Percentiles rank a stretch among this genome's conserved stretches.
phyloP scores from a whole-genome alignment of 106 monocot species.

The Allium fistulosum region DNA sequence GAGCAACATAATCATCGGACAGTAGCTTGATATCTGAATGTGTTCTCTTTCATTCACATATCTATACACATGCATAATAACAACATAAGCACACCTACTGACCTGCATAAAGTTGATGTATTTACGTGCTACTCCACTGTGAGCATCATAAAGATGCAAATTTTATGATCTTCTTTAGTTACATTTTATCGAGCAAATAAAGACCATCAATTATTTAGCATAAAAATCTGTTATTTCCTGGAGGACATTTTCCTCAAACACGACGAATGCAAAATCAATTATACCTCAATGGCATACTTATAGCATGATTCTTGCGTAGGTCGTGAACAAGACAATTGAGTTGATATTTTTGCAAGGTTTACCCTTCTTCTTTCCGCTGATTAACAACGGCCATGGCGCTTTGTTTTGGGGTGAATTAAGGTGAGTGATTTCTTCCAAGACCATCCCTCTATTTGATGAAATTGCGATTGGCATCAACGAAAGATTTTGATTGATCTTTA shows the following conservation, averaged over 20 bases:
- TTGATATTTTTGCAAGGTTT: slow-evolving; percentile 57
- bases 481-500: too few relatives aligned
- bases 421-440: slow-evolving; percentile 54
- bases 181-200: background rate
- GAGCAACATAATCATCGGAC: slow-evolving; percentile 77
- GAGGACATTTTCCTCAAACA: slow-evolving; percentile 6
- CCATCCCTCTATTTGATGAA: too few relatives aligned
- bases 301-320: slow-evolving; percentile 56
- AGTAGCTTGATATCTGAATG: slow-evolving; percentile 54
- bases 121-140: background rate
- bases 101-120: background rate
- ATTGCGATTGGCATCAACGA: too few relatives aligned
- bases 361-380: slow-evolving; percentile 74
- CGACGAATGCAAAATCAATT: background rate
- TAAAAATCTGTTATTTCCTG: too few relatives aligned
- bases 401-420: slow-evolving; percentile 55
- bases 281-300: slow-evolving; percentile 47
- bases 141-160: too few relatives aligned
- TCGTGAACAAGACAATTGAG: slow-evolving; percentile 63
- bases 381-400: slow-evolving; percentile 60
- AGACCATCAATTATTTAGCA: too few relatives aligned
- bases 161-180: too few relatives aligned
- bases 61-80: slow-evolving; percentile 29
- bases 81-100: background rate
- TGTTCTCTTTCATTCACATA: slow-evolving; percentile 90